Conservation (phyloP, 768 basidiomycete genomes). For the Lepiota venenata region DNA sequence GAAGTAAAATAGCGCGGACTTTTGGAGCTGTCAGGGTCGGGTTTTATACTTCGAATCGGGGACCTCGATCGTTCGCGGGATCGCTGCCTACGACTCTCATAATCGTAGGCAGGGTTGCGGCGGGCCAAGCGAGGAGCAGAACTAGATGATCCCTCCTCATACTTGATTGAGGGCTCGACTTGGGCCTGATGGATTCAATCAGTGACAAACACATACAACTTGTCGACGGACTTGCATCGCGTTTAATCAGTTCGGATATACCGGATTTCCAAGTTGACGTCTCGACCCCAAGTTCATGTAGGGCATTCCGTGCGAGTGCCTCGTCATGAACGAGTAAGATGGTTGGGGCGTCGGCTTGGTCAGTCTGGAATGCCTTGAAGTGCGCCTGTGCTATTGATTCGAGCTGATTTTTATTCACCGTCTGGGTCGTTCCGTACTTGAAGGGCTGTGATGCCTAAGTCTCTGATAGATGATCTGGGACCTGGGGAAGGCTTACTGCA, state of each 20-base stretch:
- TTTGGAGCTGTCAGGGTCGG: constrained; percentile 1
- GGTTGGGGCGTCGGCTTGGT: constrained; percentile 23
- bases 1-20: not conserved
- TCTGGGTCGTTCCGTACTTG: constrained; percentile 23
- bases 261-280: constrained; percentile 37
- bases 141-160: not conserved
- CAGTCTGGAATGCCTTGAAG: constrained; percentile 17
- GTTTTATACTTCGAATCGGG: not conserved
- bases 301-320: constrained; percentile 32
- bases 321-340: constrained; percentile 47
- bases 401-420: constrained; percentile 16
- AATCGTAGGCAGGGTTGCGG: not conserved
- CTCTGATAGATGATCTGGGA: not conserved
- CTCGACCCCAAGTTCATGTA: constrained; percentile 40
- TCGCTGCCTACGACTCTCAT: not conserved
- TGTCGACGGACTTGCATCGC: constrained; percentile 5
- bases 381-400: constrained; percentile 17
- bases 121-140: not conserved
- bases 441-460: constrained; percentile 21
- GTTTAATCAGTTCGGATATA: constrained; percentile 29
- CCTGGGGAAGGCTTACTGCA: constrained; percentile 7
- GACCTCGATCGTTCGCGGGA: constrained; percentile 7
- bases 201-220: not conserved
- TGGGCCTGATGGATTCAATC: not conserved
- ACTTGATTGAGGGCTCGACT: not conserved